Evolutionary conservation across 768 basidiomycete species (phyloP), one percentile per base, ranked within the genome.

Genomic region (Tylopilus sp.): DNA sequence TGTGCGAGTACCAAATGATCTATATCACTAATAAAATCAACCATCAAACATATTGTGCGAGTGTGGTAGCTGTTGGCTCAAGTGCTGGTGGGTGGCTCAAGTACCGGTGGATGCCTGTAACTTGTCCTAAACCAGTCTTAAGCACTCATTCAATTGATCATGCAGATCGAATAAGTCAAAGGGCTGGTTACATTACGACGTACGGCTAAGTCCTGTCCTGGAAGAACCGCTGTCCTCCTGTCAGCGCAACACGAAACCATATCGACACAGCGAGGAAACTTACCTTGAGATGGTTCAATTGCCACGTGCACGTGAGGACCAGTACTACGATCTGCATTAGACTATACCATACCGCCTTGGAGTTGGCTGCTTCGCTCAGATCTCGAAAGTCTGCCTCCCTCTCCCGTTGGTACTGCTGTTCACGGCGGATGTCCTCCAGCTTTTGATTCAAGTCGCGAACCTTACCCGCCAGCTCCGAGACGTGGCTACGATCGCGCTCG

Each of bases 361-460:
- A 73, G 71, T 99, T 99, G 35, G 92, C 95, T 15, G 71, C 69
- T 71, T 99, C 97, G 60, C 91, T 94, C 56, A 98, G 70, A 70
- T 93, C 75, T 35, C 97, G 75, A 66, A 88, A 99, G 60, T 90
- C 86, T 11, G 89, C 77, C 71, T 99, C 97, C 57, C 97, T 77
- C 72, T 99, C 95, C 39, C 97, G 79, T 74, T 98, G 95, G 66
- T 98, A 99, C 70, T 95, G 91, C 72, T 99, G 97, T 71, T 98
- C 97, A 22, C 93, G 77, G 41, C 92, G 79, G 49, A 98, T 88
- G 61, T 95, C 93, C 68, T 90, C 91, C 44, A 99, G 76, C 69
- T 93, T 95, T 63, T 84, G 79, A 71, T 98, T 99, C 55, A 99
- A 76, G 62, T 98, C 97, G 23, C 91, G 85, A 49, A 99, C 78